Evolutionary conservation across 352 stramenopile genomes (phyloP), one percentile per base, ranked within the genome.

Genomic region (Pythium phragmitis): DNA sequence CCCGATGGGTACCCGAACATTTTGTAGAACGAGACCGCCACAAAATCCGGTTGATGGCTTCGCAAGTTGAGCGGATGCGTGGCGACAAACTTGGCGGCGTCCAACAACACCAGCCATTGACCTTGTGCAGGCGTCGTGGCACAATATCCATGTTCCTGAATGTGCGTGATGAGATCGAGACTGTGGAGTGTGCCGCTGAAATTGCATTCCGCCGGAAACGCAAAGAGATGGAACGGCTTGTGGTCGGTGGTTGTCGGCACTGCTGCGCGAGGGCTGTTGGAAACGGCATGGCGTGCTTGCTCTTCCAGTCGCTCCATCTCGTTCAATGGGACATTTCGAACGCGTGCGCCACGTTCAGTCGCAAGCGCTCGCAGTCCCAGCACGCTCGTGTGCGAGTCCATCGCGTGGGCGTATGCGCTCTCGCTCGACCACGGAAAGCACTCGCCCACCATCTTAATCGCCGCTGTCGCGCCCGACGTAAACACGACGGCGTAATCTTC

Each of bases 11-110:
- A 92, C 7, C 85, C 85, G 51, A 92, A 90, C 46, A 94, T 70
- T 55, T 92, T 94, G 76, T 94, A 94, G 48, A 94, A 94, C n/a
- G 81, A 92, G 30, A 92, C 43, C 33, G 75, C 72, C 0, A 91
- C 77, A 36, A 94, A 92, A 60, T 94, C 85, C 0, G 82, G 76
- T 19, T 68, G 66, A 45, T 70, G 51, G 19, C 12, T 33, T 0
- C 72, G 76, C 36, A 94, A 70, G 63, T 94, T 72, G 13, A 94
- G 62, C 7, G 57, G 72, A 19, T 86, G 71, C 4, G 79, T 89
- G 9, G 68, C 72, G 2, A 78, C 81, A 56, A 80, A 85, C 55
- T 92, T 92, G 34, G 85, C 85, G 5, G 82, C 82, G 56, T 94
- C 85, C 11, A 92, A 48, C 6, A 94, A 62, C 39, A 92, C 79